Conservation (phyloP, 352 stramenopile species). For the Phytophthora rubi region DNA sequence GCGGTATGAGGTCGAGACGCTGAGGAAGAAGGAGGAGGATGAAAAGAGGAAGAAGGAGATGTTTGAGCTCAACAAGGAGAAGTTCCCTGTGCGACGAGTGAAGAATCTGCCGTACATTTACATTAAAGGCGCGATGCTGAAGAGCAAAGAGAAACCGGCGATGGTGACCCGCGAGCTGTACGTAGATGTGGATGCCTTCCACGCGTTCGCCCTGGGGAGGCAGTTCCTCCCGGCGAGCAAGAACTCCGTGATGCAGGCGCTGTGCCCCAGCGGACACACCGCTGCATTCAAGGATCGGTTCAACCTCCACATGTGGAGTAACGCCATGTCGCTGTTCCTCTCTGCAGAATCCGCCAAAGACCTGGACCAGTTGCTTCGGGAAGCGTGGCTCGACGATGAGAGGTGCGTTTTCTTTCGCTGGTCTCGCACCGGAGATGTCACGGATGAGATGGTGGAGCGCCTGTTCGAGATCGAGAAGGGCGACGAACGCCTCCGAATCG, state of each 20-base stretch:
- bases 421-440: conserved; percentile 21
- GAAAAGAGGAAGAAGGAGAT: conserved; percentile 10
- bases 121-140: conserved; percentile 12
- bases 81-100: conserved; percentile 19
- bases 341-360: conserved; percentile 14
- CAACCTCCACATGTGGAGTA: conserved; percentile 58
- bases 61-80: background rate
- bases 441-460: conserved; percentile 22
- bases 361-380: conserved; percentile 30
- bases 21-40: background rate
- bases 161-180: conserved; percentile 31
- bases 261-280: conserved; percentile 45
- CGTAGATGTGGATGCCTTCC: conserved; percentile 51
- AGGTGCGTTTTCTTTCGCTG: conserved; percentile 34
- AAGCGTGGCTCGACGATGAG: conserved; percentile 11
- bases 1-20: background rate
- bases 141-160: conserved; percentile 7
- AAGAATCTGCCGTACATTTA: conserved; percentile 27
- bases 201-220: conserved; percentile 56
- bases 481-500: conserved; percentile 22
- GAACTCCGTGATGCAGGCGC: conserved; percentile 50
- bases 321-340: conserved; percentile 46
- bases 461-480: conserved; percentile 27
- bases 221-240: conserved; percentile 66
- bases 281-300: conserved; percentile 39